Base-by-base conservation (phyloP, 2,329 filamentous ascomycete species). In the Aspergillus felis region DNA sequence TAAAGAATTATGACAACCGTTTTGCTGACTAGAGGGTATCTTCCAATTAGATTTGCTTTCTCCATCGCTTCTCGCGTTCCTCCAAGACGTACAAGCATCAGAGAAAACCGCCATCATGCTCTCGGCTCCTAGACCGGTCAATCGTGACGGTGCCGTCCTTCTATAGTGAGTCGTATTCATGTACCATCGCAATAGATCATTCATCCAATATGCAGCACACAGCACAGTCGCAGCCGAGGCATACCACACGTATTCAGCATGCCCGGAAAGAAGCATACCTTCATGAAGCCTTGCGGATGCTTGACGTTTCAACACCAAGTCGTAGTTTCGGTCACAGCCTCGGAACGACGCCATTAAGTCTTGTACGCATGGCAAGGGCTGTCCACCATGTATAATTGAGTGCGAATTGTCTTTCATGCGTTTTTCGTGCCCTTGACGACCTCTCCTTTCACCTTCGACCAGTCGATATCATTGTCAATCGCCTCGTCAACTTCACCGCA, bases 401-500 rank as follows among this genome's bases (percentile, higher is more conserved):
- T 8, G n/a, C 22, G 10, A 25, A 25, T 24, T 22, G 10, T 47
- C 24, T 3, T 27, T 81, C 74, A 84, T 68, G 76, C 73, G 71
- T 97, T 92, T 76, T 94, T 97, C 68, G 92, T 92, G 54, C 86
- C 87, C 57, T 91, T 91, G 67, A 97, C 89, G 29, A 89, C 86
- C 58, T 87, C 86, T 4, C 93, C 93, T 71, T 89, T 88, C 42
- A 99, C 94, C 74, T 95, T 87, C 22, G 83, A 82, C 94, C 94
- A 99, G 77, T 97, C 88, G 71, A 99, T 97, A 67, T 88, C 92
- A 42, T 82, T 84, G 76, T 99, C 94, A 58, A 97, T 79, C 66
- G 89, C 84, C 75, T 96, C 92, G 73, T 99, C 92, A 32, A 99
- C 87, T 57, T 95, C 80, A 2, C 94, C 94, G 57, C 94, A 90